Percentiles rank a stretch among this genome's conserved stretches.
Conservation (phyloP, 192 early-diverging fungal species). For the Coemansia sp. region DNA sequence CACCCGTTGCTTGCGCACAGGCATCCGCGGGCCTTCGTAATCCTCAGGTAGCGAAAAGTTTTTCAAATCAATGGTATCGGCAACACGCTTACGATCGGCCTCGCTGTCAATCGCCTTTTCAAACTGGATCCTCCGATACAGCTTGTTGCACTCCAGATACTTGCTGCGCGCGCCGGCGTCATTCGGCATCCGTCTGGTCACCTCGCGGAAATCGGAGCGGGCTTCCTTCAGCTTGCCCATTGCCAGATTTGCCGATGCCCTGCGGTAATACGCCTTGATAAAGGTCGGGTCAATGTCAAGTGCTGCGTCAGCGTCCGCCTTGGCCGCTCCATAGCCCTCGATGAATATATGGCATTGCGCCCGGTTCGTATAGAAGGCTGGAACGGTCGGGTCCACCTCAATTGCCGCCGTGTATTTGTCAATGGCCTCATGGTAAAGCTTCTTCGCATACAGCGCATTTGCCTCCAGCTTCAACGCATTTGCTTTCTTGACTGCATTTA, state of each 20-base stretch:
- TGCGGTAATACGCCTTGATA: conserved; percentile 93
- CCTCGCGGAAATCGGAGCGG: conserved; percentile 71
- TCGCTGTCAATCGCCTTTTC: conserved; percentile 85
- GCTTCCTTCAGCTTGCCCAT: conserved; percentile 86
- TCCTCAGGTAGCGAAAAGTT: conserved; percentile 63
- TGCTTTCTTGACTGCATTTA: conserved; percentile 13
- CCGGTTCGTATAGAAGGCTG: conserved; percentile 91
- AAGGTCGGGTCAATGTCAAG: conserved; percentile 79
- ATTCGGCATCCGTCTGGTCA: conserved; percentile 72
- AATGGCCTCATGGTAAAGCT: conserved; percentile 84
- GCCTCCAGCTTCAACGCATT: conserved; percentile 45
- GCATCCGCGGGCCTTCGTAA: conserved; percentile 85
- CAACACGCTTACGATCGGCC: conserved; percentile 45
- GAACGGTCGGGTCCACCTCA: conserved; percentile 74
- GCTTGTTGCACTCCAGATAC: conserved; percentile 88
- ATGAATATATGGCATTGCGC: conserved; percentile 83
- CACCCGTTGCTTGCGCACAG: conserved; percentile 33
- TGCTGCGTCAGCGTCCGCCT: conserved; percentile 80
- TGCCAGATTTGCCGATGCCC: conserved; percentile 86
- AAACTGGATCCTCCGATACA: conserved; percentile 82
- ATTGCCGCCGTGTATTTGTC: conserved; percentile 92
- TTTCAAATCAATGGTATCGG: conserved; percentile 54
- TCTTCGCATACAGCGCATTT: conserved; percentile 47
- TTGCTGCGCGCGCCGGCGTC: conserved; percentile 81
- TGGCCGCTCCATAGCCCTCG: conserved; percentile 86